Evolutionary conservation across 768 basidiomycete genomes (phyloP).

Genomic region (Lanmaoa pseudosensibilis): DNA sequence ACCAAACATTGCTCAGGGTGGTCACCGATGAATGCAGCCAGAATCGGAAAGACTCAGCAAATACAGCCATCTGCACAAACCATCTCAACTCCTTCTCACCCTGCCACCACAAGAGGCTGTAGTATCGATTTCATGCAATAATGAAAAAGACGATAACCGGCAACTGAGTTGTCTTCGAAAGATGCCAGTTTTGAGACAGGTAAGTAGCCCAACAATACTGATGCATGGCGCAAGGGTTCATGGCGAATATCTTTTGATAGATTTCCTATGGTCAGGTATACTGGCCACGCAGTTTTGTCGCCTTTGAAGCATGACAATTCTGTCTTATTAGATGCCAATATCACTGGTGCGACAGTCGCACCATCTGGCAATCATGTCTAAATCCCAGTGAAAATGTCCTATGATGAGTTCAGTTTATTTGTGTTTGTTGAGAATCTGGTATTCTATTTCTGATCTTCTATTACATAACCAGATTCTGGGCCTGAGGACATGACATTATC

Average conservation of each 20-base stretch:
- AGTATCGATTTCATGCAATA: conserved; percentile 2
- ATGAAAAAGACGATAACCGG: background rate
- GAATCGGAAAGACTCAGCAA: background rate
- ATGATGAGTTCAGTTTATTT: too few relatives aligned
- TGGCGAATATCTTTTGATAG: background rate
- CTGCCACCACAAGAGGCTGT: background rate
- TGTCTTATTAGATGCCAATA: too few relatives aligned
- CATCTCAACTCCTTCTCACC: background rate
- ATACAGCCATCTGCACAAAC: background rate
- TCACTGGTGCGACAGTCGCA: too few relatives aligned
- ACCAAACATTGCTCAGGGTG: conserved; percentile 5
- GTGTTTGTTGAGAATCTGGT: too few relatives aligned
- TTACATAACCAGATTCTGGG: too few relatives aligned
- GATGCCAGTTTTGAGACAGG: background rate
- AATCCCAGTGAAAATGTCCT: too few relatives aligned
- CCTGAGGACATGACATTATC: too few relatives aligned
- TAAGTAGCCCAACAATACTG: background rate
- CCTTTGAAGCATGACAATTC: too few relatives aligned
- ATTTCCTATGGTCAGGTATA: too few relatives aligned
- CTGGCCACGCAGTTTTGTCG: too few relatives aligned
- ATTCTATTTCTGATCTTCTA: too few relatives aligned
- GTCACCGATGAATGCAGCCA: background rate
- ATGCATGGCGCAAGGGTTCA: background rate
- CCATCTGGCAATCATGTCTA: background rate
- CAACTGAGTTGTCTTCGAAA: background rate